A percentile compares a stretch with the other conserved stretches of the same genome.
Evolutionary conservation across 768 basidiomycete species (phyloP).

Genomic region (Calvatia gigantea): DNA sequence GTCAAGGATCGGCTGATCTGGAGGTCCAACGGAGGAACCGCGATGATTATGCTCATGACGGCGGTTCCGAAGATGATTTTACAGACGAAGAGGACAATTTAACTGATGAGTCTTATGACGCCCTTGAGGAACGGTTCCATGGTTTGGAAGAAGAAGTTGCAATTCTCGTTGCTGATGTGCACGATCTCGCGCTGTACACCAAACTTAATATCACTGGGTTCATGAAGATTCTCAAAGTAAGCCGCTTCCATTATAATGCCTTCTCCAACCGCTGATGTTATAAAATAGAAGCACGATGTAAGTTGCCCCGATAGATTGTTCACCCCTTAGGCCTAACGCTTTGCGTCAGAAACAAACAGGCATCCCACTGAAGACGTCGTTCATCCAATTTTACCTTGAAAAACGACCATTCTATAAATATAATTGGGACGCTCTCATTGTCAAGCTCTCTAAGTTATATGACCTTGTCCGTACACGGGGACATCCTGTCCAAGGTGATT

Average conservation of each 20-base stretch:
- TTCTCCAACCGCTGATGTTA: background rate
- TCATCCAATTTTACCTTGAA: conserved; percentile 89
- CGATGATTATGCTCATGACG: conserved; percentile 51
- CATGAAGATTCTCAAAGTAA: conserved; percentile 94
- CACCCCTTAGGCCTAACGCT: background rate
- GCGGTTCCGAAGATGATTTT: conserved; percentile 64
- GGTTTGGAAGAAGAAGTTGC: conserved; percentile 92
- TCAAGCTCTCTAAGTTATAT: conserved; percentile 92
- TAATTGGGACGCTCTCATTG: conserved; percentile 93
- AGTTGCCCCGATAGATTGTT: conserved; percentile 16
- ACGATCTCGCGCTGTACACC: conserved; percentile 87
- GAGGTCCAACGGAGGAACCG: conserved; percentile 51
- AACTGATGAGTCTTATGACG: conserved; percentile 58
- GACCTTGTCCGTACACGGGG: conserved; percentile 94
- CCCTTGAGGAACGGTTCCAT: conserved; percentile 83
- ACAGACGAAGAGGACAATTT: conserved; percentile 34
- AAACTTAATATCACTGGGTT: conserved; percentile 99
- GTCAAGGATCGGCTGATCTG: conserved; percentile 36
- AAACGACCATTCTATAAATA: conserved; percentile 96
- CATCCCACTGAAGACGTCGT: conserved; percentile 75
- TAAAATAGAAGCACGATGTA: conserved; percentile 86
- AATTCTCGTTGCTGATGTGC: conserved; percentile 88
- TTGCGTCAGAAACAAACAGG: conserved; percentile 84
- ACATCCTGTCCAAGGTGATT: conserved; percentile 90
- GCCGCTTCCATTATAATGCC: conserved; percentile 10